phyloP scores from a whole-genome alignment of 345 rosid genomes.

The Cardamine resedifolia region DNA sequence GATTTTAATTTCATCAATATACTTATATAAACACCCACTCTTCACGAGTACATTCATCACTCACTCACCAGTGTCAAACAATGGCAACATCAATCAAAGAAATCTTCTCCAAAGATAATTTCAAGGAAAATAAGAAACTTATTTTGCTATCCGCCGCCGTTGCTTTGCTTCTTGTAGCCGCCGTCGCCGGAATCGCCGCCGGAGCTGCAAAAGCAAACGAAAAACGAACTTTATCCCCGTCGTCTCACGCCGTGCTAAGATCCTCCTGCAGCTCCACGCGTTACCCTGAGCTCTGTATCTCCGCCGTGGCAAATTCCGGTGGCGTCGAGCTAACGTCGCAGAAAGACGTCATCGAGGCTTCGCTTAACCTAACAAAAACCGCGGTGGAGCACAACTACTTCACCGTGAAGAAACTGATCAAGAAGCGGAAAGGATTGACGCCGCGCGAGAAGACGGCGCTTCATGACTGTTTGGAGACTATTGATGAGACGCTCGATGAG shows the following conservation, averaged over 20 bases:
- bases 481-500: slow-evolving; percentile 85
- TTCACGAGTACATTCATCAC: slow-evolving; percentile 27
- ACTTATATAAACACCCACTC: slow-evolving; percentile 27
- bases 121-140: slow-evolving; percentile 34
- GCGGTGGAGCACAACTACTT: slow-evolving; percentile 53
- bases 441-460: slow-evolving; percentile 69
- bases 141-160: slow-evolving; percentile 21
- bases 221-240: slow-evolving; percentile 31
- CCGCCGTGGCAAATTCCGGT: slow-evolving; percentile 47
- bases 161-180: slow-evolving; percentile 22
- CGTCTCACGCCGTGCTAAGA: slow-evolving; percentile 61
- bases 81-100: slow-evolving; percentile 29
- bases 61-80: slow-evolving; percentile 27
- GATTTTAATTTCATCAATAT: slow-evolving; percentile 13
- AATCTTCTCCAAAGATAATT: slow-evolving; percentile 25
- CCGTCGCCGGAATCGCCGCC: slow-evolving; percentile 33
- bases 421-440: slow-evolving; percentile 40
- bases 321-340: slow-evolving; percentile 40
- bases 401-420: slow-evolving; percentile 43
- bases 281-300: slow-evolving; percentile 72
- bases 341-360: slow-evolving; percentile 54
- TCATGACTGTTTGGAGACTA: slow-evolving; percentile 84
- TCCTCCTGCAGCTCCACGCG: slow-evolving; percentile 60
- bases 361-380: slow-evolving; percentile 51
- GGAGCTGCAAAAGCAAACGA: slow-evolving; percentile 31